These are phyloP conservation scores for Aspergillus tamarii DNA, from an alignment of 2,329 filamentous ascomycete genomes.

Conservation along the genomic window DNA sequence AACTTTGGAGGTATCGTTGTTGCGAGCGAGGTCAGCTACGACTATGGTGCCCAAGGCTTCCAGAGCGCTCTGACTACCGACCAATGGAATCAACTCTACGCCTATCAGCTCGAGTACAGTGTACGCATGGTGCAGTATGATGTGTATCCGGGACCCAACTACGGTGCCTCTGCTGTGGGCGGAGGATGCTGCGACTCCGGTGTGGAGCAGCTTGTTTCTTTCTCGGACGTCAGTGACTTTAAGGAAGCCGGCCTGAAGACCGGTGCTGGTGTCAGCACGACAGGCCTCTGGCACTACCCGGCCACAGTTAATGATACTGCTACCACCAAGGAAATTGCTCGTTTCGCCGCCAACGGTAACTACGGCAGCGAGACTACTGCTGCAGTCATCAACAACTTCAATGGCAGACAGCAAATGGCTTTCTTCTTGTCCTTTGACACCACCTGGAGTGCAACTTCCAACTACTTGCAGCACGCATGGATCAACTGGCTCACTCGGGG, in stretches of 20 bases:
- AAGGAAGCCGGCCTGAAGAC: conserved; percentile 58
- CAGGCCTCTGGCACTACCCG: conserved; percentile 62
- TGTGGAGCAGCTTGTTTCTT: conserved; percentile 56
- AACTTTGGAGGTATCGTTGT: conserved; percentile 65
- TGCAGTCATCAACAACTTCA: conserved; percentile 63
- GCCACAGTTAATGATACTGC: conserved; percentile 57
- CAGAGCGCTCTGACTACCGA: conserved; percentile 58
- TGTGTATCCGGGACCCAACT: conserved; percentile 57
- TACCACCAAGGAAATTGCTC: conserved; percentile 59
- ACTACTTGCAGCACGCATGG: conserved; percentile 64
- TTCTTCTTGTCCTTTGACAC: conserved; percentile 62
- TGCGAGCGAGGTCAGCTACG: conserved; percentile 58
- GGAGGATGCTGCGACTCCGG: conserved; percentile 52
- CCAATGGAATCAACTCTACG: conserved; percentile 61
- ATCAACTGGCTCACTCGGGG: conserved; percentile 66
- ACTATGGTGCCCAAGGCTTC: conserved; percentile 51
- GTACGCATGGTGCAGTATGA: conserved; percentile 65
- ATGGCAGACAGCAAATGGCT: conserved; percentile 63
- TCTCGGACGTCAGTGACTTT: conserved; percentile 59
- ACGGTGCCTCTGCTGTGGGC: conserved; percentile 47
- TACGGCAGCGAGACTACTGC: conserved; percentile 51
- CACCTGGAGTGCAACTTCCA: conserved; percentile 57
- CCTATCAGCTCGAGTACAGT: conserved; percentile 61
- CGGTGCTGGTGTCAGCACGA: conserved; percentile 52
- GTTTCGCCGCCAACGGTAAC: conserved; percentile 52